phyloP scores from a whole-genome alignment of 2,329 filamentous ascomycete species.

The Plenodomus tracheiphilus region DNA sequence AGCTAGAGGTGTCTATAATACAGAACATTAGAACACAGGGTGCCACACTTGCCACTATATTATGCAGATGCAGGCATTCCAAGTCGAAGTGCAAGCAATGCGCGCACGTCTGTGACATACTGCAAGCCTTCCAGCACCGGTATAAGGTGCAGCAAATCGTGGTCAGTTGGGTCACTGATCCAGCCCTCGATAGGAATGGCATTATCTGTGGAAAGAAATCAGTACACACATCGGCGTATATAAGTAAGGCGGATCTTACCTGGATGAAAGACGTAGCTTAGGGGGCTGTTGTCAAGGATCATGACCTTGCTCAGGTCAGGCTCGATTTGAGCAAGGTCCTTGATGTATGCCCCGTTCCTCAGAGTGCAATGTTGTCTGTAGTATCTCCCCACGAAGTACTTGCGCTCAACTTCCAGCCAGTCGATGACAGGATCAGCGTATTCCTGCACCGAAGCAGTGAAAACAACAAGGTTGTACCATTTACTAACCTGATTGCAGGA shows the following conservation, averaged over 20 bases:
- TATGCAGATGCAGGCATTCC: conserved; percentile 63
- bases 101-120: conserved; percentile 94
- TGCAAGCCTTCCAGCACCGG: conserved; percentile 92
- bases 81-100: conserved; percentile 82
- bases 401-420: conserved; percentile 95
- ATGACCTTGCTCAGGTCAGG: conserved; percentile 97
- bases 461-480: conserved; percentile 97
- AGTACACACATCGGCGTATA: conserved; percentile 9
- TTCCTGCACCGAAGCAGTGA: conserved; percentile 96
- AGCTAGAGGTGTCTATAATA: conserved; percentile 34
- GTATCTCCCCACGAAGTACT: conserved; percentile 91
- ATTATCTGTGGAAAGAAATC: conserved; percentile 68
- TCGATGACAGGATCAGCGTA: conserved; percentile 99
- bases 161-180: conserved; percentile 98
- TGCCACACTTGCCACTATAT: conserved; percentile 18
- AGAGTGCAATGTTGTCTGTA: conserved; percentile 98
- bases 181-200: conserved; percentile 98
- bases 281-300: conserved; percentile 96
- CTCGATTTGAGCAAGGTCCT: conserved; percentile 93
- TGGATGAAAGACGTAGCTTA: conserved; percentile 99
- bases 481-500: conserved; percentile 70
- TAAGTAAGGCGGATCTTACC: conserved; percentile 58
- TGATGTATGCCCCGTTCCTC: conserved; percentile 95
- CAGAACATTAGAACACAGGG: conserved; percentile 33
- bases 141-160: conserved; percentile 88